Evolutionary conservation across 2,329 filamentous ascomycete species (phyloP), one percentile per base, ranked within the genome.

Genomic region (Microcera coccophila): DNA sequence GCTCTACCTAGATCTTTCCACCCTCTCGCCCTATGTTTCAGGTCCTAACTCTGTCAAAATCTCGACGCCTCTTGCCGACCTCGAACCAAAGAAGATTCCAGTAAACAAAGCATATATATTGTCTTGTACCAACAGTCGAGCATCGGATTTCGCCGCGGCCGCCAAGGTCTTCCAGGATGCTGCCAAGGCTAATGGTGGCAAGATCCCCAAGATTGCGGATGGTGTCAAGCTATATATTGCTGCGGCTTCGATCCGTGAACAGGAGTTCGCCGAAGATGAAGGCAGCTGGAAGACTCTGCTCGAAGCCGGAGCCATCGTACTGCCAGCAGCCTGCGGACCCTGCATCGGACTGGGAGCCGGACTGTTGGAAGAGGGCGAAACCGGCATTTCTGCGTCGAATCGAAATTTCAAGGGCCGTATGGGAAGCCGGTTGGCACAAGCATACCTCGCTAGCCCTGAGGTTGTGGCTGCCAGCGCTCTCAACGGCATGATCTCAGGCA

Each of bases 31-130:
- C 0, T 90, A 86, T 43, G 82, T 96, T 9, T 76, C 90, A 0
- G 90, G 91, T 0, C 91, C 91, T 1, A 95, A 96, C 68, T 91
- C 86, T 0, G 89, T 95, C 59, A 96, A 96, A 66, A 71, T 95
- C 1, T 81, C 85, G 0, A 95, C 84, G 0, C 88, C 91, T 0
- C 66, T 97, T 1, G 68, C 72, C 4, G 81, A 91, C 22, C 78
- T 97, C 1, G 84, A 85, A 54, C 61, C 76, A 0, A 73, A 91
- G 60, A 69, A 86, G 50, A 95, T 97, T 62, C 76, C 79, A 37
- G 66, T 97, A 17, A 70, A 96, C 70, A 89, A 86, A 61, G 90
- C 87, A 0, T 96, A 95, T 21, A 73, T 96, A 0, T 84, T 96
- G 0, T 90, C 84, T 0, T 97, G 91, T 72, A 97, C 91, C 5